Conservation (phyloP, 2,329 filamentous ascomycete genomes). For the Madurella mycetomatis region DNA sequence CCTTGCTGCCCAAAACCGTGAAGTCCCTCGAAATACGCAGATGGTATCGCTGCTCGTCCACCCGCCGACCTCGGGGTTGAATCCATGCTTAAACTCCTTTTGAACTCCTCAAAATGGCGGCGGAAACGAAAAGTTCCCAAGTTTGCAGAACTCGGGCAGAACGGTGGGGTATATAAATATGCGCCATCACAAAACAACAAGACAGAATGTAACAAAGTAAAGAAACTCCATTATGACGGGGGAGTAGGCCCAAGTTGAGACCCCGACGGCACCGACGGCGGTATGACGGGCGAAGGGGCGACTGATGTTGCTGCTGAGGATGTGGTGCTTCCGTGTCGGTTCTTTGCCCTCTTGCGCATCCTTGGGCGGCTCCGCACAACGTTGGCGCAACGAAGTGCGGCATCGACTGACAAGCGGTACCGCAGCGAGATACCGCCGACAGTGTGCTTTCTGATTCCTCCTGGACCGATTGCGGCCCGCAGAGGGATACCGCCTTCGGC, state of each 20-base stretch:
- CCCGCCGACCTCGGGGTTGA: background rate
- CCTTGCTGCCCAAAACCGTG: background rate
- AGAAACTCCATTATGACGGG: background rate
- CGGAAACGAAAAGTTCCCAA: background rate
- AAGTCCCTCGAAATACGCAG: conserved; percentile 12
- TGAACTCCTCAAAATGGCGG: conserved; percentile 9
- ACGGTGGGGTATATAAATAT: conserved; percentile 9
- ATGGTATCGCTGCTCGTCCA: background rate
- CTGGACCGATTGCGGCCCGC: conserved; percentile 20
- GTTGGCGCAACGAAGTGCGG: conserved; percentile 31
- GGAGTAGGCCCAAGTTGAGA: background rate
- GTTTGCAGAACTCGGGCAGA: background rate
- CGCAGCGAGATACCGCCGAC: conserved; percentile 24
- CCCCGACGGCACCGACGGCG: conserved; percentile 14
- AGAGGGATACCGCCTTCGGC: conserved; percentile 23
- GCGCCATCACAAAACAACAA: conserved; percentile 9
- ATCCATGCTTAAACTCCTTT: conserved; percentile 9
- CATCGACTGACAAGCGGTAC: conserved; percentile 29
- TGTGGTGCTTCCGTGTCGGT: conserved; percentile 16
- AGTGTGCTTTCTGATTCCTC: conserved; percentile 24
- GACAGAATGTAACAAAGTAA: background rate
- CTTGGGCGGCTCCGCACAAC: conserved; percentile 32
- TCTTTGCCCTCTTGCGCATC: conserved; percentile 32
- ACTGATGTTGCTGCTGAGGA: conserved; percentile 18
- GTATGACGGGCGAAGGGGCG: conserved; percentile 19